These are phyloP conservation scores for Medicago lupulina DNA, from an alignment of 306 rosid species.

Conservation along the genomic window DNA sequence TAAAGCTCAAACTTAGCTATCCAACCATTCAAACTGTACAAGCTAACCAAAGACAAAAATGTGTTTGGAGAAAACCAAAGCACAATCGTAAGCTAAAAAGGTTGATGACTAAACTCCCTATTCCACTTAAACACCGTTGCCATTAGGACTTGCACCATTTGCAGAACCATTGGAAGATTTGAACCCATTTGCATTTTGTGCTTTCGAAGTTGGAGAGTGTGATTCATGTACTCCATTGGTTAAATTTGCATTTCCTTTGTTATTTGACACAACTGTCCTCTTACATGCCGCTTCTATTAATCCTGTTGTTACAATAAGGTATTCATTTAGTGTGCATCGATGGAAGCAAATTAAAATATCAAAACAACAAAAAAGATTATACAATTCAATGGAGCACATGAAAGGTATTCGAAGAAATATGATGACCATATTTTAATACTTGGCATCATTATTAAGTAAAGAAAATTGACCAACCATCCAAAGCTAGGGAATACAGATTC, in stretches of 20 bases:
- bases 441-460: not conserved
- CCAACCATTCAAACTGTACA: constrained; percentile 80
- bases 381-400: too few relatives aligned
- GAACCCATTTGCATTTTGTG: constrained; percentile 48
- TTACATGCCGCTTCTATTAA: constrained; percentile 69
- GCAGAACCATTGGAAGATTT: constrained; percentile 61
- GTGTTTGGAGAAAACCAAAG: constrained; percentile 42
- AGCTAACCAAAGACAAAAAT: constrained; percentile 48
- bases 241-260: constrained; percentile 46
- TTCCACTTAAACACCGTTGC: constrained; percentile 57
- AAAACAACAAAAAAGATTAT: too few relatives aligned
- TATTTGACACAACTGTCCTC: constrained; percentile 41
- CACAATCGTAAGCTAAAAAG: constrained; percentile 21
- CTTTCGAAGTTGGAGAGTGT: constrained; percentile 45
- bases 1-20: constrained; percentile 49
- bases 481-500: not conserved
- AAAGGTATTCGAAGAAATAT: not conserved
- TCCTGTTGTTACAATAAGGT: constrained; percentile 51
- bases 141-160: constrained; percentile 67
- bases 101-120: constrained; percentile 39
- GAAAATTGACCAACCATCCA: constrained; percentile 3
- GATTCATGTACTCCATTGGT: constrained; percentile 52
- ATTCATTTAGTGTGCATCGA: constrained; percentile 24
- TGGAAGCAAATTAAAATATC: too few relatives aligned
- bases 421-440: not conserved